Conservation (phyloP, 176 grass and related monocot genomes). For the Avena insularis region DNA sequence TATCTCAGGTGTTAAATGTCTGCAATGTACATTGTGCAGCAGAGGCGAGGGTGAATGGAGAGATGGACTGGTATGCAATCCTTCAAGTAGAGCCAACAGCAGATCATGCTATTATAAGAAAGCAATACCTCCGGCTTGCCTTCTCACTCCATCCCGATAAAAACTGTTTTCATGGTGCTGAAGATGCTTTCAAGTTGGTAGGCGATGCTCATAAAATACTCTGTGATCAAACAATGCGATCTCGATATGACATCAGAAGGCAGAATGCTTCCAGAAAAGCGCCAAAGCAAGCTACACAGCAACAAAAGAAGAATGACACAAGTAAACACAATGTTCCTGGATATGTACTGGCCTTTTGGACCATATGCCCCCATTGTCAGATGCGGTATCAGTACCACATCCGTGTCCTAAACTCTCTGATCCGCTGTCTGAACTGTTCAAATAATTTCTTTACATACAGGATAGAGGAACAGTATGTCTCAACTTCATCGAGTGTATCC, state of each 20-base stretch:
- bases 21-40: slow-evolving; percentile 88
- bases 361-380: slow-evolving; percentile 62
- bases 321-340: slow-evolving; percentile 48
- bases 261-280: slow-evolving; percentile 43
- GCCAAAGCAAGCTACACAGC: slow-evolving; percentile 40
- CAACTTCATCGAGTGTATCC: slow-evolving; percentile 44
- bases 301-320: slow-evolving; percentile 45
- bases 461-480: slow-evolving; percentile 37
- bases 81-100: slow-evolving; percentile 70
- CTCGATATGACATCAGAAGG: slow-evolving; percentile 73
- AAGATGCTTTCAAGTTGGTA: slow-evolving; percentile 93
- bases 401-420: slow-evolving; percentile 49
- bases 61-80: slow-evolving; percentile 70
- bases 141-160: slow-evolving; percentile 96
- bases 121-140: slow-evolving; percentile 84
- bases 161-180: slow-evolving; percentile 81
- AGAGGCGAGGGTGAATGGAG: slow-evolving; percentile 54
- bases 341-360: slow-evolving; percentile 71
- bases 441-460: slow-evolving; percentile 64
- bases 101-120: slow-evolving; percentile 72
- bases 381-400: slow-evolving; percentile 67
- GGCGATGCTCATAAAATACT: slow-evolving; percentile 71
- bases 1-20: slow-evolving; percentile 70
- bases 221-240: slow-evolving; percentile 63
- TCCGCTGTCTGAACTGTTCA: slow-evolving; percentile 61